These are phyloP conservation scores for Dactylellina drechsleri DNA, from an alignment of 2,329 filamentous ascomycete genomes.

Conservation along the genomic window DNA sequence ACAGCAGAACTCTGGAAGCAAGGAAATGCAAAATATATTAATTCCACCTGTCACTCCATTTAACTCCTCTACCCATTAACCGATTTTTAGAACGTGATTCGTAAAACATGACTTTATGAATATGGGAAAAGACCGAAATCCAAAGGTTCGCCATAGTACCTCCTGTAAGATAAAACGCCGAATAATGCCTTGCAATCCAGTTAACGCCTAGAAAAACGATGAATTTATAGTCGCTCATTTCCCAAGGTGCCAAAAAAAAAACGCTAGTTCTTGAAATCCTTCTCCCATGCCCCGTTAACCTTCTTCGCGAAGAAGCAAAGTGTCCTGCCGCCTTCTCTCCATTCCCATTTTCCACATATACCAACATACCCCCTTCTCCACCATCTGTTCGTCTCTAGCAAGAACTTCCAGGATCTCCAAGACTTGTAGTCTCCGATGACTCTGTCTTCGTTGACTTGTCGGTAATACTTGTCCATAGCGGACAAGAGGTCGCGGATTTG, in stretches of 20 bases:
- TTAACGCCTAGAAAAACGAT: neutral
- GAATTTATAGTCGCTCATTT: neutral
- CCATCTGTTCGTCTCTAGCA: constrained; percentile 51
- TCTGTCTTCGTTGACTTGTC: constrained; percentile 44
- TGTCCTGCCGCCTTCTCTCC: constrained; percentile 41
- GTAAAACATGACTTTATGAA: neutral
- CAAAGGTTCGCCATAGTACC: neutral
- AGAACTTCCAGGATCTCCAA: constrained; percentile 49
- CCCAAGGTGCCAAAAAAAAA: neutral
- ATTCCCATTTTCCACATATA: constrained; percentile 41
- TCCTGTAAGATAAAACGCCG: neutral
- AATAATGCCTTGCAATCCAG: neutral
- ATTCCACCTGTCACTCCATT: neutral
- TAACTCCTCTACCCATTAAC: neutral
- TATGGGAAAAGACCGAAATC: neutral
- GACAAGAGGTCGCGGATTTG: constrained; percentile 33
- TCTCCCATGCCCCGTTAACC: constrained; percentile 46
- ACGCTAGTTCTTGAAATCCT: constrained; percentile 48
- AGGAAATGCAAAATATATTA: neutral
- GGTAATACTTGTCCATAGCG: constrained; percentile 47
- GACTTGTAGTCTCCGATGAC: constrained; percentile 45
- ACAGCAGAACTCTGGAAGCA: neutral
- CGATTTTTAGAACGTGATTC: neutral
- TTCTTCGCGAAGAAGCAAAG: constrained; percentile 39
- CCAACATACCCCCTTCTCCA: constrained; percentile 46